phyloP scores from a whole-genome alignment of 768 basidiomycete species.

The Gloeophyllum trabeum region DNA sequence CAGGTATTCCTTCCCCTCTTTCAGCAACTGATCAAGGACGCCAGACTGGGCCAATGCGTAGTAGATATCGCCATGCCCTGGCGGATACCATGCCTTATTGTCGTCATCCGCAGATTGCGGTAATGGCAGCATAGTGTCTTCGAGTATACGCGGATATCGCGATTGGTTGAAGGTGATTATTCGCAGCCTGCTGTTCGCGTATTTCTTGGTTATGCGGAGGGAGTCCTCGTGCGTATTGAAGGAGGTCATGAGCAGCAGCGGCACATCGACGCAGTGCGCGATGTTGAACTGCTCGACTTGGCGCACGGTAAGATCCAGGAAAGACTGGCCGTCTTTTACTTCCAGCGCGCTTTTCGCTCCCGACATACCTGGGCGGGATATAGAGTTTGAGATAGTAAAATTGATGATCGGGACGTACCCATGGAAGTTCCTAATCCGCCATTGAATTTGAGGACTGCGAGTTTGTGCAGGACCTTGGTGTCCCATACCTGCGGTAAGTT shows the following conservation, averaged over 20 bases:
- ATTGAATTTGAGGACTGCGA: slow-evolving; percentile 93
- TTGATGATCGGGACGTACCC: neutral
- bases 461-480: slow-evolving; percentile 70
- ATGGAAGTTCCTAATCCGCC: slow-evolving; percentile 76
- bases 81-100: slow-evolving; percentile 69
- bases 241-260: slow-evolving; percentile 74
- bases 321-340: slow-evolving; percentile 63
- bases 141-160: slow-evolving; percentile 62
- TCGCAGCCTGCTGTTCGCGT: slow-evolving; percentile 68
- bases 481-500: slow-evolving; percentile 49
- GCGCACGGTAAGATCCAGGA: slow-evolving; percentile 54
- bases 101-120: slow-evolving; percentile 45
- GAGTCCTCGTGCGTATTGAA: slow-evolving; percentile 79
- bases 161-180: slow-evolving; percentile 67
- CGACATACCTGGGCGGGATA: slow-evolving; percentile 28
- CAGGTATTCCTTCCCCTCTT: slow-evolving; percentile 67
- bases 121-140: slow-evolving; percentile 55
- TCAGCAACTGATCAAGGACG: slow-evolving; percentile 58
- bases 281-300: slow-evolving; percentile 66
- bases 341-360: slow-evolving; percentile 66
- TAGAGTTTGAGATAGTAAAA: no score
- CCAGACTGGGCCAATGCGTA: slow-evolving; percentile 63
- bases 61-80: slow-evolving; percentile 68
- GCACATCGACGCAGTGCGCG: slow-evolving; percentile 51
- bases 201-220: slow-evolving; percentile 69